Base-by-base conservation (phyloP, 2,329 filamentous ascomycete species). In the Xylariomycetidae sp. region DNA sequence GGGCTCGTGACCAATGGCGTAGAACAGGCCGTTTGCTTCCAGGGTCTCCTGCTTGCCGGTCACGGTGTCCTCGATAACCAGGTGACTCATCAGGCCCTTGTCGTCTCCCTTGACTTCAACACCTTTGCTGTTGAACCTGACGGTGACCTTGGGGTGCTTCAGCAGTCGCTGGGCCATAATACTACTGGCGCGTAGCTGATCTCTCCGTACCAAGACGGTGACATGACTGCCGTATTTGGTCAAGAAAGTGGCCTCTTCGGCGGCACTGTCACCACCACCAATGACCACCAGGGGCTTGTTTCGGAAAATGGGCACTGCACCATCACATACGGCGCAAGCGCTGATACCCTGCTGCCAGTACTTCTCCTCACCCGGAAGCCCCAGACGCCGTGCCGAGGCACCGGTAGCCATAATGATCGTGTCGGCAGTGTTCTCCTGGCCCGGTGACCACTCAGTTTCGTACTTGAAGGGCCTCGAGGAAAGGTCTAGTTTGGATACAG, bases 261-360 rank as follows among this genome's bases (percentile, higher is more conserved):
- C 92, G 13, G 92, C 92, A 12, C 87, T 94, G 67, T 98, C 92
- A 54, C 92, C 92, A 44, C 92, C 94, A 44, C 92, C 92, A 45
- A 98, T 96, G 31, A 98, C 92, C 25, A 90, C 87, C 35, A 98
- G 73, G 7, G 85, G 90, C 74, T 95, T 94, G 64, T 96, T 88
- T 51, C 90, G 79, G 81, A 95, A 98, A 62, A 98, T 96, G 40
- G 92, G 92, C 29, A 97, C 83, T 31, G 89, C 92, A 45, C 92
- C 92, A 58, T 98, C 92, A 66, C 92, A 98, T 30, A 98, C 92
- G 20, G 92, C 92, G 65, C 92, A 98, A 31, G 92, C 92, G 33
- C 85, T 92, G 58, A 98, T 88, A 49, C 92, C 92, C 61, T 85
- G 92, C 61, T 95, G 89, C 94, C 94, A 98, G 77, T 88, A 98